Base-by-base conservation (phyloP, 306 rosid species). In the Amphicarpaea edgeworthii region DNA sequence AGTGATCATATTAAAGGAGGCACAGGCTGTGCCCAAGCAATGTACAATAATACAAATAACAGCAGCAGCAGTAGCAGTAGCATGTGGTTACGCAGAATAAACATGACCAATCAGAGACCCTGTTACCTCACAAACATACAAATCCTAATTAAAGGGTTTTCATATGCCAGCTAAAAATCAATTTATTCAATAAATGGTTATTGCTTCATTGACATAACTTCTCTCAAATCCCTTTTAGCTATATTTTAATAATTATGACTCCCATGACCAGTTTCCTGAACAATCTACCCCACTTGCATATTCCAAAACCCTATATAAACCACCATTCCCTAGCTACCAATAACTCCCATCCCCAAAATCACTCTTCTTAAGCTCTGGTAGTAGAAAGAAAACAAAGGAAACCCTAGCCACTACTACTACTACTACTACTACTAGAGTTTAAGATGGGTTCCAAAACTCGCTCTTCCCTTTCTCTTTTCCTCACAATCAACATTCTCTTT, bases 401-500 rank as follows among this genome's bases (percentile, higher is more conserved):
- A n/a, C n/a, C n/a, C n/a, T n/a, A n/a, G n/a, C n/a, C n/a, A n/a
- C n/a, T n/a, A n/a, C n/a, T n/a, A n/a, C n/a, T n/a, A n/a, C n/a
- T n/a, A n/a, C n/a, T n/a, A n/a, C n/a, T n/a, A n/a, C n/a, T n/a
- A n/a, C n/a, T n/a, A 51, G 67, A 74, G 80, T 32, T 74, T 61
- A 42, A 45, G 23, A 91, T 90, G 96, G 88, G 83, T 82, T 82
- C 96, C 73, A 91, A 84, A 86, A 68, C 77, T 10, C n/a, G 61
- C 32, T 71, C 90, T 41, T 84, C 92, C 46, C 77, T 93, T 47
- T 86, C 86, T n/a, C 82, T 93, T 68, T 91, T 91, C 89, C 65
- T 93, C 28, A 77, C 40, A 3, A 69, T 91, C 79, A 91, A 93
- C 78, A 55, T 93, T 47, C 85, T 93, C 82, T 91, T 86, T 89